Percentiles rank a stretch among this genome's conserved stretches.
These are phyloP conservation scores for Gossypium arboreum DNA, from an alignment of 345 rosid genomes.

Conservation along the genomic window DNA sequence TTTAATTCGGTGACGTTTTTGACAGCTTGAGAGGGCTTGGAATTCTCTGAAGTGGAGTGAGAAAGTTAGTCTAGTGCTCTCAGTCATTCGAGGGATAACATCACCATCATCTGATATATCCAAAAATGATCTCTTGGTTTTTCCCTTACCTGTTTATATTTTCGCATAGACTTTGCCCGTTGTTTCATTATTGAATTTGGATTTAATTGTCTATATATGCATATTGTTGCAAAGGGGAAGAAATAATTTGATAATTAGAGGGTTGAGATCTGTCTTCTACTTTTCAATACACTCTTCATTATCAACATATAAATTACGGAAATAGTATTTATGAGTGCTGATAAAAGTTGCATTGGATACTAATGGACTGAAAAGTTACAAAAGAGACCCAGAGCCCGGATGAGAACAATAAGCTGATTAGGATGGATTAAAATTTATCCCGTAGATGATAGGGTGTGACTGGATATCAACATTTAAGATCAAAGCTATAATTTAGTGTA, in stretches of 20 bases:
- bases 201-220: background rate
- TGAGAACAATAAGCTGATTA: background rate
- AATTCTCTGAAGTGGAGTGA: slow-evolving; percentile 53
- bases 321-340: background rate
- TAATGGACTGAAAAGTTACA: too few species aligned
- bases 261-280: too few species aligned
- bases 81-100: slow-evolving; percentile 56
- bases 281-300: background rate
- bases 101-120: slow-evolving; percentile 41
- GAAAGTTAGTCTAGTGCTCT: slow-evolving; percentile 45
- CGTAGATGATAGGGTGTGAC: background rate
- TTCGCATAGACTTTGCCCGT: background rate
- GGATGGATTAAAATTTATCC: background rate
- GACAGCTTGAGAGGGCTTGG: slow-evolving; percentile 83
- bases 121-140: slow-evolving; percentile 32
- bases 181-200: background rate
- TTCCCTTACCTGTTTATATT: slow-evolving; percentile 1
- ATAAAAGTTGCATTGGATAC: background rate
- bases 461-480: background rate
- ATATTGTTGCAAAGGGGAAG: background rate
- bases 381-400: too few species aligned
- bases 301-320: background rate
- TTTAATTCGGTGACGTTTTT: background rate
- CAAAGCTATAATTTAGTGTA: background rate
- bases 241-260: background rate